Base-by-base conservation (phyloP, 108 stramenopile species). In the Pseudonitzschia delicatissima region DNA sequence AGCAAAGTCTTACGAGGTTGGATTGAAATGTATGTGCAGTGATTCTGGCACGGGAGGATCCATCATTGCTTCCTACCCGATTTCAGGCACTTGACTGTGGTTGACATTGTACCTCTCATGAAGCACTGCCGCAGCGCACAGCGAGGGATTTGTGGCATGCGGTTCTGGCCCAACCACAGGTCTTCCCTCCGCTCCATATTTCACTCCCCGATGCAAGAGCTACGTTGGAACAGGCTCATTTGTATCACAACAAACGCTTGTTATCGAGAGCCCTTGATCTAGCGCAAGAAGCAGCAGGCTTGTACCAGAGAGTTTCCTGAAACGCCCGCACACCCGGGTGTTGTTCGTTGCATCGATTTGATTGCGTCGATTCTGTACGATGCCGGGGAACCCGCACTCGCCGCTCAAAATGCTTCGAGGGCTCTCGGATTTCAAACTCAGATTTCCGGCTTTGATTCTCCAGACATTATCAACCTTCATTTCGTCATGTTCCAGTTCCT, bases 21-120 rank as follows among this genome's bases (percentile, higher is more conserved):
- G 82, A 21, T 68, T 61, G 45, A 88, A 86, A 33, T 90, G 88
- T 64, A 58, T 87, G 15, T 87, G 89, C 74, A 69, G 72, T 36
- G 76, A 71, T n/a, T 63, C 50, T 25, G 68, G 49, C 45, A 57
- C 58, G 23, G 69, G 58, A 39, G 79, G 88, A 17, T 69, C 74
- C 7, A 57, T 84, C 33, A 57, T 72, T 2, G 27, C 64, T 34
- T 74, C 90, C 0, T 92, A 90, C 69, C 93, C 95, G 25, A 83
- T 97, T 58, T 78, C 86, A n/a, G 12, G 71, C 88, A 18, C 65
- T 81, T 6, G 96, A 98, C n/a, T 65, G 74, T 99, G 31, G 65
- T 89, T 25, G 93, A 92, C 26, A 68, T 97, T 50, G 76, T 94
- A 27, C 98, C 98, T 9, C 64, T 96, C 60, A 88, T 96, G 47